Evolutionary conservation across 768 basidiomycete genomes (phyloP), one percentile per base, ranked within the genome.

Genomic region (Rhodotorula kratochvilovae): DNA sequence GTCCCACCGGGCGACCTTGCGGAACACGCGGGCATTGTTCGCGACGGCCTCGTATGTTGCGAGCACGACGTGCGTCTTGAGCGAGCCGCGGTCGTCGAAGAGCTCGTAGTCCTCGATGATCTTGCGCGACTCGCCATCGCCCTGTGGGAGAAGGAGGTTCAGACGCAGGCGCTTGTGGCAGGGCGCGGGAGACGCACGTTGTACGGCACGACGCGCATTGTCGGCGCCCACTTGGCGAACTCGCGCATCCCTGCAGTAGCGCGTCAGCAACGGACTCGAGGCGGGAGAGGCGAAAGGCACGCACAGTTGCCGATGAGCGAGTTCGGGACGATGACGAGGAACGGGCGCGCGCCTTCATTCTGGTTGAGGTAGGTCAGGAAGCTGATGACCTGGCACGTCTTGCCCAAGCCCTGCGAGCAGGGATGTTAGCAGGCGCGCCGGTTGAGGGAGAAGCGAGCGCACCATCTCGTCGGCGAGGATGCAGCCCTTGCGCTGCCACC

Each of bases 391-490:
- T 72, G 75, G 4, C 97, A 90, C 0, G 94, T 98, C 83, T 91
- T 92, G 0, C 91, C 90, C 88, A 92, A 71, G 31, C 77, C 77
- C 75, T 75, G 62, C 54, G 54, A 56, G 56, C 7, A 15, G 13
- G 13, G 21, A 8, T 3, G 35, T 36, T 35, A 39, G 56, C 11
- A 11, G 2, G 5, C 11, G 57, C 62, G 73, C 58, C 46, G 11
- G 1, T 1, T n/a, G 53, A 33, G 46, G 25, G 19, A 36, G 50
- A 8, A 46, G 35, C 31, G 13, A 43, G 31, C 21, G 25, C 36
- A 63, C 79, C 96, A 99, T 98, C 80, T 98, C 96, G 79, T 99
- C 96, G 5, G 96, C 95, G 31, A 98, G 85, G 72, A 94, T 94
- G 71, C 89, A 91, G 54, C 87, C 86, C 71, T 91, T 91, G 54